phyloP scores from a whole-genome alignment of 176 grass and related monocot species.

The Dactylis glomerata region DNA sequence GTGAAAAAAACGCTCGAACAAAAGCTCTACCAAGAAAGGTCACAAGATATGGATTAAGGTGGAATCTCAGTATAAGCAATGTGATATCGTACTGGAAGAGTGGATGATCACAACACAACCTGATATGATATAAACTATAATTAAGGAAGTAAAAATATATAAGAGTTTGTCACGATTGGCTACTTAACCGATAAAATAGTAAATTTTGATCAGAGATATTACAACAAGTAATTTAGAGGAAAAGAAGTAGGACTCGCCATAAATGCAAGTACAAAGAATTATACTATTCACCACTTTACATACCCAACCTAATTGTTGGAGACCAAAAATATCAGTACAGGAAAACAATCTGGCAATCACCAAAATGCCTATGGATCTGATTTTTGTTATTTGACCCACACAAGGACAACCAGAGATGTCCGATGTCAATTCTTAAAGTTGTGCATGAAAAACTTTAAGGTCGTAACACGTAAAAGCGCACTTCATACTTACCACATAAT shows the following conservation, averaged over 20 bases:
- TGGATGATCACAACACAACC: background rate
- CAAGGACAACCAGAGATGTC: constrained; percentile 11
- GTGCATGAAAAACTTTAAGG: background rate
- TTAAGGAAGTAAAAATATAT: background rate
- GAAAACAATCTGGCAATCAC: background rate
- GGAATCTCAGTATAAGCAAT: background rate
- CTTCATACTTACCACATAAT: constrained; percentile 9
- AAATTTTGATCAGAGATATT: background rate
- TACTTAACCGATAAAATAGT: background rate
- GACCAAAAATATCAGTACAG: background rate
- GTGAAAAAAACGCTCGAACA: background rate
- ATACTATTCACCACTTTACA: background rate
- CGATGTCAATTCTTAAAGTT: background rate
- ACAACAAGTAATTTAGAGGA: background rate
- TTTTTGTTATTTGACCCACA: background rate
- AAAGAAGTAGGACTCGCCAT: background rate
- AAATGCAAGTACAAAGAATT: background rate
- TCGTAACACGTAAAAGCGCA: background rate
- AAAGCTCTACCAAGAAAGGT: background rate
- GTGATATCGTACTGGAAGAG: background rate
- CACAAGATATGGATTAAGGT: background rate
- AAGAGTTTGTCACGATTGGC: background rate
- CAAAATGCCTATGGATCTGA: background rate
- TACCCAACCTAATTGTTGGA: background rate
- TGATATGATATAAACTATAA: background rate